Evolutionary conservation across 2,329 filamentous ascomycete species (phyloP).

Genomic region (Ceratocystis ficicola): DNA sequence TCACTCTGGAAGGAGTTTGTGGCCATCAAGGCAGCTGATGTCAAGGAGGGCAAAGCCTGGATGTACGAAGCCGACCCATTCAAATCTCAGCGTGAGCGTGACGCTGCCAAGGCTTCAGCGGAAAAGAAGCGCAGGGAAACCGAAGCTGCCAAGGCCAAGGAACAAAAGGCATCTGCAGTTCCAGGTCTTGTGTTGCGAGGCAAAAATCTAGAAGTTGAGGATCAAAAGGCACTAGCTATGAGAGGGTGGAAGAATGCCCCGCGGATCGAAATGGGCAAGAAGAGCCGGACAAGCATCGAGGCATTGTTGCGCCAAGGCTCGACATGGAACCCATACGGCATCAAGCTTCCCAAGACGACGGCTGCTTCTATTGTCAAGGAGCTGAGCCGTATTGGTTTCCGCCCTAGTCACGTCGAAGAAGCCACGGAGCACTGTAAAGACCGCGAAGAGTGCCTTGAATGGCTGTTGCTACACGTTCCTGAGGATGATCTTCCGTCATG

Average conservation of each 20-base stretch:
- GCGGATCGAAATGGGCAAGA: conserved; percentile 84
- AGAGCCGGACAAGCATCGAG: conserved; percentile 68
- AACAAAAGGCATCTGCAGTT: conserved; percentile 34
- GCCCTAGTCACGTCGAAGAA: conserved; percentile 80
- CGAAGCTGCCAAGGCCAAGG: conserved; percentile 52
- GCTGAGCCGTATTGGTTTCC: conserved; percentile 68
- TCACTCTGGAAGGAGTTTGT: conserved; percentile 87
- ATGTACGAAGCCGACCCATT: conserved; percentile 96
- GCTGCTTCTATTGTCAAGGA: conserved; percentile 56
- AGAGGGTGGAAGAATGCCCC: conserved; percentile 74
- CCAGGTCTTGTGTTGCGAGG: conserved; percentile 18
- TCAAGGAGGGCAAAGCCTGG: conserved; percentile 65
- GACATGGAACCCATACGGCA: conserved; percentile 73
- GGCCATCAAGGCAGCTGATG: conserved; percentile 66
- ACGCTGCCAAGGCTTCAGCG: conserved; percentile 60
- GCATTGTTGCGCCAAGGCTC: conserved; percentile 63
- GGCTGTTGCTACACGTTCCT: conserved; percentile 91
- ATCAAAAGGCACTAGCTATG: conserved; percentile 35
- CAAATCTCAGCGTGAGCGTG: conserved; percentile 61
- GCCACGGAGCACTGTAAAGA: conserved; percentile 80
- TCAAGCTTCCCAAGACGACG: conserved; percentile 48
- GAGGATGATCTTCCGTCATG: conserved; percentile 91
- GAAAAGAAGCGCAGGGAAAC: conserved; percentile 70
- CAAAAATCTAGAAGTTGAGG: conserved; percentile 31
- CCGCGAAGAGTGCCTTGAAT: conserved; percentile 83